Evolutionary conservation across 2,329 filamentous ascomycete genomes (phyloP).

Genomic region (Sclerotinia nivalis): DNA sequence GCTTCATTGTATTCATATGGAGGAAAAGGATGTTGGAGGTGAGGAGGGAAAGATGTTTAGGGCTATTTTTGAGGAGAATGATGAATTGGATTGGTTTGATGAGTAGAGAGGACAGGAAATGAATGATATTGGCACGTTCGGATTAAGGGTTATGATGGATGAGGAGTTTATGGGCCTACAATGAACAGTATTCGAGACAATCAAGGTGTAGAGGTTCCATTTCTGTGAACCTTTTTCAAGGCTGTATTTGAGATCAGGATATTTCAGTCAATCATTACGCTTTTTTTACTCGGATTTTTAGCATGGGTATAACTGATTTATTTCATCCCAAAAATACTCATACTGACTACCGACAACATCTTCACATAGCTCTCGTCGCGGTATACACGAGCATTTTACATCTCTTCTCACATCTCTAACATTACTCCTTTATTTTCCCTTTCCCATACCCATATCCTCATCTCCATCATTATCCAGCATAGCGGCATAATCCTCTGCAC

Average conservation of each 20-base stretch:
- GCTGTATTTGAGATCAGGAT: not conserved
- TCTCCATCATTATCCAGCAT: slow-evolving; percentile 74
- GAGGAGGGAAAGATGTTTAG: slow-evolving; percentile 47
- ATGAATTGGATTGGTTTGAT: slow-evolving; percentile 56
- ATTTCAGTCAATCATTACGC: not conserved
- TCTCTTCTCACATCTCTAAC: not conserved
- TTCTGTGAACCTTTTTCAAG: no score
- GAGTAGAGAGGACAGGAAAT: slow-evolving; percentile 32
- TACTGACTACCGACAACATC: not conserved
- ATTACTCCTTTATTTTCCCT: not conserved
- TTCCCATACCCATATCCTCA: slow-evolving; percentile 34
- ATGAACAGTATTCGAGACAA: not conserved
- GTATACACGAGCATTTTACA: not conserved
- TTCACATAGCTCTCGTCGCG: not conserved
- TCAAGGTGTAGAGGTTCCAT: no score
- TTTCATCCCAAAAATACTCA: not conserved
- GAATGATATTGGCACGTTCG: not conserved
- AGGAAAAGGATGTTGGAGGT: slow-evolving; percentile 47
- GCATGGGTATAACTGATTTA: slow-evolving; percentile 5
- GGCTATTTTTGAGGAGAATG: slow-evolving; percentile 50
- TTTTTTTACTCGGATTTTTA: not conserved
- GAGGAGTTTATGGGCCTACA: not conserved
- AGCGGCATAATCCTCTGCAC: slow-evolving; percentile 88
- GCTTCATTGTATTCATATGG: slow-evolving; percentile 49
- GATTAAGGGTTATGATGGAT: not conserved